Evolutionary conservation across 2,329 filamentous ascomycete genomes (phyloP), one percentile per base, ranked within the genome.

Genomic region (Xylaria sp.): DNA sequence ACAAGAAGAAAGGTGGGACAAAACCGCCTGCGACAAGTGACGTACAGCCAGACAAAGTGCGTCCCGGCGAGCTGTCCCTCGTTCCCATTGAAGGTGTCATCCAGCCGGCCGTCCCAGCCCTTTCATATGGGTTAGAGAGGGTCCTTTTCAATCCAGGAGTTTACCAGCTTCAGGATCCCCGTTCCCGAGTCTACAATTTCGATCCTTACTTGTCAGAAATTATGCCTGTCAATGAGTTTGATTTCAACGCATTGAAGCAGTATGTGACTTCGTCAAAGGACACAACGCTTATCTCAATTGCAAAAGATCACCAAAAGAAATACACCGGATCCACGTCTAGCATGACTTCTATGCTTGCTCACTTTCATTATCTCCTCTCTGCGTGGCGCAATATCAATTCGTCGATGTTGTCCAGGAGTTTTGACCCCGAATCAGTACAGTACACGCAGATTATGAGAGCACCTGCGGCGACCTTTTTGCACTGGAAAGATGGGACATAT

Each of bases 291-390:
- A 84, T 89, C n/a, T 75, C 82, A 1, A 85, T 95, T 43, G 91
- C 92, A 1, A 81, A 82, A 52, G 77, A 87, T 57, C 78, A 91
- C 63, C 79, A 82, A 12, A 92, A 89, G 75, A 96, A 91, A 73
- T 99, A 96, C 73, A 89, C 93, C 11, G 95, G 95, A 9, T 99
- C 95, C 12, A 98, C 95, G 0, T 99, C 95, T 1, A 98, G 94
- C 78, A 97, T 97, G 93, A 97, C 94, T 1, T 83, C 89, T 2
- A 88, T 91, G 53, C 82, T 99, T 46, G 86, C 90, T 2, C 96
- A 99, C 71, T 97, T 99, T 73, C 95, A 99, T 75, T 98, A 88
- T 72, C 84, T 99, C 2, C 82, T 99, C 9, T 98, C 94, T 0
- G 80, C 84, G 6, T 98, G 92, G 90, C 88, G 96, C 56, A 80